Base-by-base conservation (phyloP, 257 asterid species). In the Nicotiana attenuata region DNA sequence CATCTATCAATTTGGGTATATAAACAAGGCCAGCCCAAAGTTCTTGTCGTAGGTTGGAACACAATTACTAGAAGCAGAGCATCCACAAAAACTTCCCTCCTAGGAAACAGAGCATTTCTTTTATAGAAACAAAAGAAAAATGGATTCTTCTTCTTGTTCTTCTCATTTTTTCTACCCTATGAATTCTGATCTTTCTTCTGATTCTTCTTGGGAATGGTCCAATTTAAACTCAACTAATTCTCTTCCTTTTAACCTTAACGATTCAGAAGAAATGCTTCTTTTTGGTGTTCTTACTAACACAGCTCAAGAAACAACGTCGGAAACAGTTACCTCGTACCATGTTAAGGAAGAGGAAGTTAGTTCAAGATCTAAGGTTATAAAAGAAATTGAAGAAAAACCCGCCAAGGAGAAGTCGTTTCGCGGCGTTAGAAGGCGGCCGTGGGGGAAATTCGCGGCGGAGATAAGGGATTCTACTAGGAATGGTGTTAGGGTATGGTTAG, bases 381-480 rank as follows among this genome's bases (percentile, higher is more conserved):
- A n/a, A 16, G 15, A 65, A 24, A 14, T 13, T 1, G 60, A 33
- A 28, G 65, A 26, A 67, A 69, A 31, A 35, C 80, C 89, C 11
- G 7, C 10, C 8, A 71, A 56, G 78, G 89, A 88, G 15, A 89
- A 86, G 80, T 16, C 95, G 16, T 93, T 60, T 75, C 85, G 97
- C 38, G 98, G 98, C 35, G 97, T 93, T 3, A 76, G 97, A 82
- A 76, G 81, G 88, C 89, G 98, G 82, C 98, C 98, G 3, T 93
- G 98, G 98, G 98, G 98, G 65, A 93, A 92, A 84, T 92, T 89
- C 59, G 98, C 98, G 5, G 97, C 98, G 15, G 98, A 93, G 88
- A 92, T 93, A 65, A 84, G 98, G 84, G 98, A 93, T 71, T 93
- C 98, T 5, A 92, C 97, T 20, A 87, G 97, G 69, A 92, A 90